Conservation (phyloP, 805 yeast genomes). For the Dipodascopsis uninucleata region DNA sequence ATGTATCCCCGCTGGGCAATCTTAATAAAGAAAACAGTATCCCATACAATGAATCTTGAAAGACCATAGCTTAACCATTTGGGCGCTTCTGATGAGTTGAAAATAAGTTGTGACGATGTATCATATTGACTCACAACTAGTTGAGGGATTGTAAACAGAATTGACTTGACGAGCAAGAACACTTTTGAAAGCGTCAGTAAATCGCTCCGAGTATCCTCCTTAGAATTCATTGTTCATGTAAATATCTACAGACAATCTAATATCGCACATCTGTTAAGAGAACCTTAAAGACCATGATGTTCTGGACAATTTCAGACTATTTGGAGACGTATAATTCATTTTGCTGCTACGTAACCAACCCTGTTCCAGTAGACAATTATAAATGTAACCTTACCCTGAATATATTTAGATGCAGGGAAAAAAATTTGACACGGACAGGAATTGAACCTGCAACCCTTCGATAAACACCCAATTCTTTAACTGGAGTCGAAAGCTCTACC, state of each 20-base stretch:
- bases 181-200: slow-evolving; percentile 8
- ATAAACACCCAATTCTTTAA: slow-evolving; percentile 40
- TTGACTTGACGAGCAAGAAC: slow-evolving; percentile 34
- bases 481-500: slow-evolving; percentile 76
- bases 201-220: neutral
- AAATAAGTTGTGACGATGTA: slow-evolving; percentile 45
- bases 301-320: too few relatives aligned
- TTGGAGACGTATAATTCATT: too few relatives aligned
- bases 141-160: slow-evolving; percentile 40
- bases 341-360: too few relatives aligned
- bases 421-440: slow-evolving; percentile 70
- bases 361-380: neutral
- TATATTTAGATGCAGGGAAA: too few relatives aligned
- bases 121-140: slow-evolving; percentile 47
- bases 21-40: slow-evolving; percentile 69
- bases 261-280: neutral
- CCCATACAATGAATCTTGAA: slow-evolving; percentile 66
- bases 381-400: neutral
- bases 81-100: slow-evolving; percentile 26
- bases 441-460: slow-evolving; percentile 83
- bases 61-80: slow-evolving; percentile 23
- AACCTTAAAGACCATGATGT: too few relatives aligned
- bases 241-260: neutral
- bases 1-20: slow-evolving; percentile 48
- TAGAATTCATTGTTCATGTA: neutral